These are phyloP conservation scores for Zasmidium angulare DNA, from an alignment of 2,329 filamentous ascomycete species.

Conservation along the genomic window DNA sequence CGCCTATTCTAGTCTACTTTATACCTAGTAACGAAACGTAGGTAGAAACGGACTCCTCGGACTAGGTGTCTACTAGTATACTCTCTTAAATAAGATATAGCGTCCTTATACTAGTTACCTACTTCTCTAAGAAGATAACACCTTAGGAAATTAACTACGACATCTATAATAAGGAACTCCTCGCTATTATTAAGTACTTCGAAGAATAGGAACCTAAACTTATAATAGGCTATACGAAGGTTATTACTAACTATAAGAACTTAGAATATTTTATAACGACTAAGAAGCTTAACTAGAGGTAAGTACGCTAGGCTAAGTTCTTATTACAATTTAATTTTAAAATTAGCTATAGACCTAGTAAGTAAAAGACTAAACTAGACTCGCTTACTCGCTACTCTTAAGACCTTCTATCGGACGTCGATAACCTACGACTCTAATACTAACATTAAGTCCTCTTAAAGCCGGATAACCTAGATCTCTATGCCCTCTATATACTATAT, in stretches of 20 bases:
- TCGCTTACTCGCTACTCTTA: neutral
- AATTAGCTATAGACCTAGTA: conserved; percentile 23
- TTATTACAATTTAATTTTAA: conserved; percentile 28
- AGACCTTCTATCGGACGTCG: neutral
- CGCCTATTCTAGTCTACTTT: conserved; percentile 1
- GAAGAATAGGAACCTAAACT: conserved; percentile 30
- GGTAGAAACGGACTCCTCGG: conserved; percentile 2
- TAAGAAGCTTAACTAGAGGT: conserved; percentile 30
- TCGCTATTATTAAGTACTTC: conserved; percentile 34
- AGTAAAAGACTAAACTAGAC: neutral
- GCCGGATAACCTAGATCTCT: no score
- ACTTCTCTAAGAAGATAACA: conserved; percentile 13
- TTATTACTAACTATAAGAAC: no score
- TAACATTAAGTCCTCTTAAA: no score
- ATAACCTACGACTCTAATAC: neutral
- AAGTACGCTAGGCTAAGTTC: conserved; percentile 29
- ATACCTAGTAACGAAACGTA: neutral
- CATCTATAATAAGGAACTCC: conserved; percentile 24
- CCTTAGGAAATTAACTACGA: conserved; percentile 13
- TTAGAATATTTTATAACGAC: conserved; percentile 34
- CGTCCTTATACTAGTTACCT: neutral
- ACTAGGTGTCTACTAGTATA: neutral
- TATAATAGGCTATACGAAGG: neutral
- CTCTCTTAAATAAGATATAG: neutral
- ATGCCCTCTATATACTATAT: no score